A percentile compares a stretch with the other conserved stretches of the same genome.
These are phyloP conservation scores for Chenopodium berlandieri DNA, from an alignment of 148 eudicot genomes.

Conservation along the genomic window DNA sequence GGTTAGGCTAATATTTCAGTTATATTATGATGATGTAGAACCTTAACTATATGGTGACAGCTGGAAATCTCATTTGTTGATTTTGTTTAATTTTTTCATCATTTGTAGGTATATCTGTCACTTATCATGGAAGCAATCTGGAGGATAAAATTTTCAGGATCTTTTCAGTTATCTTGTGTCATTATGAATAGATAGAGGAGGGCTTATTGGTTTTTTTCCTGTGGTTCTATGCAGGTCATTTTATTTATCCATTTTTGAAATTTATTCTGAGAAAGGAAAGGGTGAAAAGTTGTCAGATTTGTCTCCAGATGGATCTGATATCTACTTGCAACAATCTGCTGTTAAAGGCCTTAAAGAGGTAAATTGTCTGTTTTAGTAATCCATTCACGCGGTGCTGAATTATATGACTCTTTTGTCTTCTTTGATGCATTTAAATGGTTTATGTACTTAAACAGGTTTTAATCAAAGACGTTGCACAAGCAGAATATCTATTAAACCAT, in stretches of 20 bases:
- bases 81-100: not conserved
- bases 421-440: not conserved
- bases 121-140: not conserved
- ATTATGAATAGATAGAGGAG: not conserved
- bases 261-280: conserved; percentile 67
- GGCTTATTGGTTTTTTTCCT: conserved; percentile 1
- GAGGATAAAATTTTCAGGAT: not conserved
- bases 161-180: not conserved
- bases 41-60: not conserved
- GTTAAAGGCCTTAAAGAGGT: conserved; percentile 81
- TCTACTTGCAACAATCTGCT: conserved; percentile 62
- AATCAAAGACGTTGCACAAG: conserved; percentile 56
- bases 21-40: too few species aligned
- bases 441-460: conserved; percentile 39
- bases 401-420: not conserved
- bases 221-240: conserved; percentile 43
- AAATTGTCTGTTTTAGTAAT: not conserved
- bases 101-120: not conserved
- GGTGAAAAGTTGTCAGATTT: conserved; percentile 66
- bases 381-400: not conserved
- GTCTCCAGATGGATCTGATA: conserved; percentile 56
- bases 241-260: conserved; percentile 74
- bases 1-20: too few species aligned
- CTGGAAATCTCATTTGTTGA: not conserved
- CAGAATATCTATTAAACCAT: conserved; percentile 62